These are phyloP conservation scores for Phialophora expanda DNA, from an alignment of 2,329 filamentous ascomycete species.

Conservation along the genomic window DNA sequence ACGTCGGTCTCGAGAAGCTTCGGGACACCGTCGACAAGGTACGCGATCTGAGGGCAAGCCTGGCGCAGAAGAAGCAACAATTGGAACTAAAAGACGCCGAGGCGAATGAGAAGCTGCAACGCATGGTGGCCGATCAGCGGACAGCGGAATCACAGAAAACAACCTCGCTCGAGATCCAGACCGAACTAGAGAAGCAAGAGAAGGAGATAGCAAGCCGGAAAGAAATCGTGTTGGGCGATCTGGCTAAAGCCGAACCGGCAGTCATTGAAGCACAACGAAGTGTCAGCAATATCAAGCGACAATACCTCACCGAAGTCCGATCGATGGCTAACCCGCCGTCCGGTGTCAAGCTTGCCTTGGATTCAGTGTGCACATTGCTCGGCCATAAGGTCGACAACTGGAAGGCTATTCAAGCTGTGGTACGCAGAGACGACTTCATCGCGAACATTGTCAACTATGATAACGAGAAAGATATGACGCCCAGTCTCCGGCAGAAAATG, in stretches of 20 bases:
- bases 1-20: constrained; percentile 96
- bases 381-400: constrained; percentile 89
- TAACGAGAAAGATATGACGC: constrained; percentile 94
- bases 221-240: constrained; percentile 82
- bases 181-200: constrained; percentile 85
- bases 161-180: constrained; percentile 86
- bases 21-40: constrained; percentile 98
- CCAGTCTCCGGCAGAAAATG: constrained; percentile 81
- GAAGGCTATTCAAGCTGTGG: constrained; percentile 86
- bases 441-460: constrained; percentile 97
- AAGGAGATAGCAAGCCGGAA: constrained; percentile 80
- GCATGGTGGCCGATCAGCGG: constrained; percentile 94
- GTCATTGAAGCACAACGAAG: constrained; percentile 92
- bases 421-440: constrained; percentile 95
- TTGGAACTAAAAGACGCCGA: constrained; percentile 92
- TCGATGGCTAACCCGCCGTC: constrained; percentile 93
- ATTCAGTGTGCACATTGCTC: constrained; percentile 94
- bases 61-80: constrained; percentile 93
- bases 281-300: constrained; percentile 97
- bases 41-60: constrained; percentile 82
- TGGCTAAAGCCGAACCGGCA: constrained; percentile 89
- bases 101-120: constrained; percentile 95
- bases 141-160: constrained; percentile 91
- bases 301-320: constrained; percentile 95
- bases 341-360: constrained; percentile 88